phyloP scores from a whole-genome alignment of 2,329 filamentous ascomycete species.

The Fusarium sp. region DNA sequence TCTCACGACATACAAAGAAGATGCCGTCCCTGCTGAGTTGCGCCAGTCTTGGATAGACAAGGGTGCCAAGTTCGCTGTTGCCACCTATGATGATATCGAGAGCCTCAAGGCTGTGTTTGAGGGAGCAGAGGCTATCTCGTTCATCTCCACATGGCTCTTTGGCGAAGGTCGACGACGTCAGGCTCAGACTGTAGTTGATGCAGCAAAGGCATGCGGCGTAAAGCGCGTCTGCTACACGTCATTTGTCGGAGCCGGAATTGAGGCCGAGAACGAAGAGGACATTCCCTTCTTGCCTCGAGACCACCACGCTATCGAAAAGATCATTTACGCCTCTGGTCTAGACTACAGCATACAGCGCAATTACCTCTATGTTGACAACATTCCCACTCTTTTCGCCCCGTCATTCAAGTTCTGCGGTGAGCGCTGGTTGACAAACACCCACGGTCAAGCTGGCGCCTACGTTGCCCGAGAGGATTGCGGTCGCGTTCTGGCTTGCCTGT shows the following conservation, averaged over 20 bases:
- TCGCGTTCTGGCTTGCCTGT: conserved; percentile 31
- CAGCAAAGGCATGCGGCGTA: conserved; percentile 39
- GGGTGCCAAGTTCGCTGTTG: conserved; percentile 33
- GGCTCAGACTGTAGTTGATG: conserved; percentile 35
- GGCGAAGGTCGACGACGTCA: conserved; percentile 37
- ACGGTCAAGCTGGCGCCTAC: conserved; percentile 38
- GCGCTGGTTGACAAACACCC: conserved; percentile 37
- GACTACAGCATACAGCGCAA: conserved; percentile 42
- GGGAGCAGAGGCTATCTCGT: conserved; percentile 40
- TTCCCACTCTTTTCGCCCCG: conserved; percentile 34
- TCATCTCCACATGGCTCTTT: conserved; percentile 43
- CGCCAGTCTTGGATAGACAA: conserved; percentile 35
- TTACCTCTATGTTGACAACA: conserved; percentile 41
- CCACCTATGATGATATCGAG: conserved; percentile 39
- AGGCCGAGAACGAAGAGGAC: conserved; percentile 41
- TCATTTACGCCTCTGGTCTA: conserved; percentile 37
- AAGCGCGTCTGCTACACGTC: conserved; percentile 42
- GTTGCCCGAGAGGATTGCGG: conserved; percentile 40
- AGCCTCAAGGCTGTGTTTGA: conserved; percentile 40
- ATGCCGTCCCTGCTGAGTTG: conserved; percentile 28
- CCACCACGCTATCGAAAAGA: conserved; percentile 40
- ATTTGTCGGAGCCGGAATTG: conserved; percentile 38
- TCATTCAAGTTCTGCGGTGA: conserved; percentile 42
- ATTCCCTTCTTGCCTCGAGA: conserved; percentile 42
- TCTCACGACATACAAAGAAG: conserved; percentile 39